Percentiles rank a stretch among this genome's conserved stretches.
These are phyloP conservation scores for Globisporangium mamillatum DNA, from an alignment of 352 stramenopile genomes.

Conservation along the genomic window DNA sequence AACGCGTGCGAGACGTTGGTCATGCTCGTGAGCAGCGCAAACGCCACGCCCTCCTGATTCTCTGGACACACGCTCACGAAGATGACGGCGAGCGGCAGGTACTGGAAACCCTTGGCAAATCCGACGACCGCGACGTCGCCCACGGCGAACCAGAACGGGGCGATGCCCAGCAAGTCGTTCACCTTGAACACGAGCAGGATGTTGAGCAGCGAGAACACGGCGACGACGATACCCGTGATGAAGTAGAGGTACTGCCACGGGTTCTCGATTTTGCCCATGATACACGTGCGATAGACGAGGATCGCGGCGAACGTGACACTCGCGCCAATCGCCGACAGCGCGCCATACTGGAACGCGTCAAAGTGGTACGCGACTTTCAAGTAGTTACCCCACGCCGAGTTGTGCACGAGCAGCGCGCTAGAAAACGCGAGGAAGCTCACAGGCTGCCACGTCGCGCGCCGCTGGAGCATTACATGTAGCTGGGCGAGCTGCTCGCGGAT, in stretches of 20 bases:
- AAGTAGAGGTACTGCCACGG: slow-evolving; percentile 71
- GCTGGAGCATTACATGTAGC: slow-evolving; percentile 65
- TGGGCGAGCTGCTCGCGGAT: slow-evolving; percentile 33
- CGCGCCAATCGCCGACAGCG: slow-evolving; percentile 61
- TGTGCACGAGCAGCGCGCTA: slow-evolving; percentile 65
- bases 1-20: slow-evolving; percentile 70
- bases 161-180: slow-evolving; percentile 57
- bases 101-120: slow-evolving; percentile 76
- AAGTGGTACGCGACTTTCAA: slow-evolving; percentile 70
- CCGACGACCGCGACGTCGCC: slow-evolving; percentile 63
- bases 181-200: slow-evolving; percentile 61
- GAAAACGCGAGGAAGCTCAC: slow-evolving; percentile 66
- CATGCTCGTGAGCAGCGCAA: slow-evolving; percentile 75
- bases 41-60: slow-evolving; percentile 72
- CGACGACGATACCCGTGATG: slow-evolving; percentile 51
- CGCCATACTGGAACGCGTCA: slow-evolving; percentile 75
- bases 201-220: slow-evolving; percentile 69
- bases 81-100: slow-evolving; percentile 74
- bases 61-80: slow-evolving; percentile 74
- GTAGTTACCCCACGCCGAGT: slow-evolving; percentile 81
- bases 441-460: slow-evolving; percentile 71
- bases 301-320: slow-evolving; percentile 66
- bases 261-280: slow-evolving; percentile 36
- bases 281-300: slow-evolving; percentile 46
- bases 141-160: slow-evolving; percentile 76